Conservation (phyloP, 176 grass and related monocot species). For the Poa pratensis region DNA sequence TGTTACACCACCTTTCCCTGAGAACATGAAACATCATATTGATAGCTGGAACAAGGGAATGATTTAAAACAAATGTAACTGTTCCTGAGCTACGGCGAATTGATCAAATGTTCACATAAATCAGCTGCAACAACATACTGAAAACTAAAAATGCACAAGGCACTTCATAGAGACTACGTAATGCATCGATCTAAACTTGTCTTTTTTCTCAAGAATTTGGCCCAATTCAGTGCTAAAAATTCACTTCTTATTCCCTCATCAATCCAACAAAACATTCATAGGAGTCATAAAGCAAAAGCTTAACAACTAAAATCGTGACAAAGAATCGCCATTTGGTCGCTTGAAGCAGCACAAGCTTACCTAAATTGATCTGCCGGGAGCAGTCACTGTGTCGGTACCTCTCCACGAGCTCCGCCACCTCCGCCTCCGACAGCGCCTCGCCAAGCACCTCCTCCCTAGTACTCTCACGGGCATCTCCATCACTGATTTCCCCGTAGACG, state of each 20-base stretch:
- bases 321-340: background rate
- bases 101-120: slow-evolving; percentile 3
- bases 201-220: background rate
- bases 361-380: slow-evolving; percentile 71
- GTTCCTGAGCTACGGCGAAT: background rate
- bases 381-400: slow-evolving; percentile 65
- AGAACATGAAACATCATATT: slow-evolving; percentile 14
- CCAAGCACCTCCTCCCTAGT: slow-evolving; percentile 46
- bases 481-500: background rate
- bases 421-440: slow-evolving; percentile 52
- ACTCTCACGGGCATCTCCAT: background rate
- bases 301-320: background rate
- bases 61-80: background rate
- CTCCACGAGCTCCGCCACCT: slow-evolving; percentile 59
- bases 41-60: background rate
- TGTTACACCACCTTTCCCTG: slow-evolving; percentile 72
- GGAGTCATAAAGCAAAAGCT: background rate
- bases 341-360: slow-evolving; percentile 22
- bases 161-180: background rate
- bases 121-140: background rate
- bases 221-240: background rate
- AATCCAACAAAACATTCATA: background rate
- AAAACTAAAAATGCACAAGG: background rate
- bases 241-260: background rate
- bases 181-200: background rate